Evolutionary conservation across 1,284 basidiomycete species (phyloP).

Genomic region (Pseudozyma thailandica): DNA sequence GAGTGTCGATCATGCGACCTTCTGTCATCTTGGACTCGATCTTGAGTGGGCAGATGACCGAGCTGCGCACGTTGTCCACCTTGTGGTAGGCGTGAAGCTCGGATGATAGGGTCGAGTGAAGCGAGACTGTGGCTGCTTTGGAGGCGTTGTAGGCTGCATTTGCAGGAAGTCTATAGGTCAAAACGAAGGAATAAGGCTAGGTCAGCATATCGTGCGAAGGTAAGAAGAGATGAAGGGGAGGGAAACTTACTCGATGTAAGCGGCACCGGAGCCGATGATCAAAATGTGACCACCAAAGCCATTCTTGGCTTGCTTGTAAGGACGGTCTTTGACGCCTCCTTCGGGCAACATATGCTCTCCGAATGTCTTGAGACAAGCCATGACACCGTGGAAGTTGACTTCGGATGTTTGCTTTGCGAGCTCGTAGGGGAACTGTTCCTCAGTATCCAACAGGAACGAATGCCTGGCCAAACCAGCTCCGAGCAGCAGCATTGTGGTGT

Average conservation of each 20-base stretch:
- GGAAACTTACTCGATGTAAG: slow-evolving; percentile 37
- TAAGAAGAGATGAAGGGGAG: background rate
- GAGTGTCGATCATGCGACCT: slow-evolving; percentile 48
- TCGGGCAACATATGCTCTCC: slow-evolving; percentile 56
- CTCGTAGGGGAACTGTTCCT: slow-evolving; percentile 43
- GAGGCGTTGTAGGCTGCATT: slow-evolving; percentile 53
- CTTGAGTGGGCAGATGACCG: slow-evolving; percentile 56
- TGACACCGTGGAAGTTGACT: slow-evolving; percentile 53
- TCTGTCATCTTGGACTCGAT: slow-evolving; percentile 57
- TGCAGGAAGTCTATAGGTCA: slow-evolving; percentile 30
- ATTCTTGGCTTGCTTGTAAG: slow-evolving; percentile 43
- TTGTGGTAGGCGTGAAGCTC: slow-evolving; percentile 54
- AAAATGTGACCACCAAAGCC: slow-evolving; percentile 58
- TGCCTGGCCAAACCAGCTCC: slow-evolving; percentile 52
- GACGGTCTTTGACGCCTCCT: slow-evolving; percentile 37
- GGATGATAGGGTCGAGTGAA: slow-evolving; percentile 41
- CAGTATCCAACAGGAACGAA: slow-evolving; percentile 52
- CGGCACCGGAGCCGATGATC: slow-evolving; percentile 50
- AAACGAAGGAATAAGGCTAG: background rate
- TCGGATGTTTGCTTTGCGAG: slow-evolving; percentile 40
- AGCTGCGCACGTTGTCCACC: slow-evolving; percentile 48
- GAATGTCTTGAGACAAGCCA: slow-evolving; percentile 52
- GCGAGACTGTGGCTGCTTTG: slow-evolving; percentile 50
- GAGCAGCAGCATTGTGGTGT: slow-evolving; percentile 49
- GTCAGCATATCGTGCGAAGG: background rate